These are phyloP conservation scores for Crithidia expoeki DNA, from an alignment of 208 protist genomes.

Conservation along the genomic window DNA sequence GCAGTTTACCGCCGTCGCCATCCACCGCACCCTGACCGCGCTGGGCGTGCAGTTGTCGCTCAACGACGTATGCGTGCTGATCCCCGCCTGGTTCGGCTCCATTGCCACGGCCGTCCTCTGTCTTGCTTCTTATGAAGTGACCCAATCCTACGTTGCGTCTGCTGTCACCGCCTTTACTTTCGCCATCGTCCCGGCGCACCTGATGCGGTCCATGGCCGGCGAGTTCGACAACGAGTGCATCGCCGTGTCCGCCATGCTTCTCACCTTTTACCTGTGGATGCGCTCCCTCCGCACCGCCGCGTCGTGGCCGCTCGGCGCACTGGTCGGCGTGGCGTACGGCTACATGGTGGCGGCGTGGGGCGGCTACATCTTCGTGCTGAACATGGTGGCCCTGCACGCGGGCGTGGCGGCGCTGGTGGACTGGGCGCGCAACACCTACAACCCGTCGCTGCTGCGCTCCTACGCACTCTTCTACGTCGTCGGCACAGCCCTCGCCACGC, in stretches of 20 bases:
- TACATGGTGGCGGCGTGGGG: constrained; percentile 97
- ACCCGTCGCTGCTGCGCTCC: constrained; percentile 87
- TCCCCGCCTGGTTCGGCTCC: constrained; percentile 94
- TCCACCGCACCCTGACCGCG: constrained; percentile 92
- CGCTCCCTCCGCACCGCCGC: constrained; percentile 48
- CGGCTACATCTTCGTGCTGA: constrained; percentile 98
- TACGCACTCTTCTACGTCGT: constrained; percentile 96
- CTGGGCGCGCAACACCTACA: constrained; percentile 78
- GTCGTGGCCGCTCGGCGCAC: constrained; percentile 56
- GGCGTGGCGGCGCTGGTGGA: constrained; percentile 86
- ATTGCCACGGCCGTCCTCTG: constrained; percentile 90
- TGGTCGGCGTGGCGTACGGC: constrained; percentile 78
- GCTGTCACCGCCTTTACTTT: constrained; percentile 85
- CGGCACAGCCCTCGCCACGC: constrained; percentile 94
- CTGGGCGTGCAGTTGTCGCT: constrained; percentile 85
- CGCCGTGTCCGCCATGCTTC: constrained; percentile 96
- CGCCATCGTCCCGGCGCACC: constrained; percentile 83
- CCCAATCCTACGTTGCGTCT: constrained; percentile 78
- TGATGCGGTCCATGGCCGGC: constrained; percentile 98
- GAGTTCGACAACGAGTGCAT: constrained; percentile 99
- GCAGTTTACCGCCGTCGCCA: constrained; percentile 94
- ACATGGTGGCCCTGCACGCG: constrained; percentile 96
- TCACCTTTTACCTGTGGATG: constrained; percentile 95
- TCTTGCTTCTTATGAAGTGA: constrained; percentile 76
- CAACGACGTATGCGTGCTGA: constrained; percentile 96